These are phyloP conservation scores for Tricholoma saponaceum DNA, from an alignment of 768 basidiomycete genomes.

Conservation along the genomic window DNA sequence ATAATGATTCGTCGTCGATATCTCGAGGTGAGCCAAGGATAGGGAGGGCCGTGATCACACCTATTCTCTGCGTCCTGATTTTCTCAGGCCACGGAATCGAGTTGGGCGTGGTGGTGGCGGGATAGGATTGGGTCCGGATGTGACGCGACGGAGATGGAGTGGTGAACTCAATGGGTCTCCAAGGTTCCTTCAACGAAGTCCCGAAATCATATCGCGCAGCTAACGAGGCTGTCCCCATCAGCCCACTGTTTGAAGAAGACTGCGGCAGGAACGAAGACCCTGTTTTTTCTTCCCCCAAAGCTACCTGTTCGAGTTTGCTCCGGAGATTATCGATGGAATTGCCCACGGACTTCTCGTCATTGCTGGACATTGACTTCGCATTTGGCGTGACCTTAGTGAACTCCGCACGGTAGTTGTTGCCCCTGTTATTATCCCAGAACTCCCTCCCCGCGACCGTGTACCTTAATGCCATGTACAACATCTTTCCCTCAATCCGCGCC, in stretches of 20 bases:
- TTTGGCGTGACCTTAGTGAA: conserved; percentile 42
- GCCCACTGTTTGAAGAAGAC: conserved; percentile 30
- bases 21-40: conserved; percentile 53
- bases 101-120: conserved; percentile 30
- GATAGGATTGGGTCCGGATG: conserved; percentile 46
- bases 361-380: conserved; percentile 18
- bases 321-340: conserved; percentile 44
- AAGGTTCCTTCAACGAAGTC: conserved; percentile 45
- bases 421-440: conserved; percentile 90
- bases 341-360: conserved; percentile 30
- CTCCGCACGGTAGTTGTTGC: conserved; percentile 72
- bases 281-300: conserved; percentile 27
- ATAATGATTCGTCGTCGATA: conserved; percentile 28
- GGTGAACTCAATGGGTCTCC: conserved; percentile 29
- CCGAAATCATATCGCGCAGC: conserved; percentile 57
- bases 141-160: conserved; percentile 19
- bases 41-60: background rate
- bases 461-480: conserved; percentile 72
- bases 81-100: conserved; percentile 41
- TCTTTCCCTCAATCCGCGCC: conserved; percentile 76
- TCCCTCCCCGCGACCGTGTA: conserved; percentile 70
- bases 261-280: conserved; percentile 12
- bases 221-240: conserved; percentile 26
- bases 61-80: background rate
- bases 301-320: conserved; percentile 65